Percentiles rank a stretch among this genome's conserved stretches.
These are phyloP conservation scores for Artemisia argyi DNA, from an alignment of 129 eudicot species.

Conservation along the genomic window DNA sequence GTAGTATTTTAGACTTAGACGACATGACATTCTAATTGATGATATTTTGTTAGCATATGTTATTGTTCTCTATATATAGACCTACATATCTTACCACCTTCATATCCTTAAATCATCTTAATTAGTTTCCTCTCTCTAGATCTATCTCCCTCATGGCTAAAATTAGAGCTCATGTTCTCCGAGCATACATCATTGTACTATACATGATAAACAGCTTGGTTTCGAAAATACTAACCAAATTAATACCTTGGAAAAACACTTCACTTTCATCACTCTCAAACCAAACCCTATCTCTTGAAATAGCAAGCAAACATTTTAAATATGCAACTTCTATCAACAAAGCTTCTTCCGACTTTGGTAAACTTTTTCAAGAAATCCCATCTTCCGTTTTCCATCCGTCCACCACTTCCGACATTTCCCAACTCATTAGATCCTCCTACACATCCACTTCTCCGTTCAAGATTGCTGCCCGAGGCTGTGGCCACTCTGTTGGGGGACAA, in stretches of 20 bases:
- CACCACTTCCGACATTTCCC: slow-evolving; percentile 43
- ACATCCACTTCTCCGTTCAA: slow-evolving; percentile 39
- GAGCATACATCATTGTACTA: slow-evolving; percentile 26
- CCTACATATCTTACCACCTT: background rate
- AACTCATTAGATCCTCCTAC: slow-evolving; percentile 61
- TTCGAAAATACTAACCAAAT: slow-evolving; percentile 31
- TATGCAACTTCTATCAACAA: slow-evolving; percentile 35
- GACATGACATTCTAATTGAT: too few relatives aligned
- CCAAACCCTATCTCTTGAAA: slow-evolving; percentile 35
- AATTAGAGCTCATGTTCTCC: slow-evolving; percentile 17
- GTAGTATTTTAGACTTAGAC: too few relatives aligned
- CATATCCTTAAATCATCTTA: background rate
- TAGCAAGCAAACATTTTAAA: slow-evolving; percentile 33
- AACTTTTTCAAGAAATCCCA: slow-evolving; percentile 45
- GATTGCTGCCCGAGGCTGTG: slow-evolving; percentile 73
- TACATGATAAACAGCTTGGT: slow-evolving; percentile 35
- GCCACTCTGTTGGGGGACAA: slow-evolving; percentile 84
- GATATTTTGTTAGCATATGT: background rate
- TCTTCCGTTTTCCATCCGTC: slow-evolving; percentile 64
- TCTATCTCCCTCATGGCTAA: slow-evolving; percentile 43
- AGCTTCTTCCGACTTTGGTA: slow-evolving; percentile 78
- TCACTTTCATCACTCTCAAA: slow-evolving; percentile 34
- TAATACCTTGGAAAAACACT: slow-evolving; percentile 34
- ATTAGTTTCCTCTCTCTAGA: background rate
- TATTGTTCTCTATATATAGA: slow-evolving; percentile 3